Conservation (phyloP, 2,329 filamentous ascomycete species). For the Cladosporium sp. region DNA sequence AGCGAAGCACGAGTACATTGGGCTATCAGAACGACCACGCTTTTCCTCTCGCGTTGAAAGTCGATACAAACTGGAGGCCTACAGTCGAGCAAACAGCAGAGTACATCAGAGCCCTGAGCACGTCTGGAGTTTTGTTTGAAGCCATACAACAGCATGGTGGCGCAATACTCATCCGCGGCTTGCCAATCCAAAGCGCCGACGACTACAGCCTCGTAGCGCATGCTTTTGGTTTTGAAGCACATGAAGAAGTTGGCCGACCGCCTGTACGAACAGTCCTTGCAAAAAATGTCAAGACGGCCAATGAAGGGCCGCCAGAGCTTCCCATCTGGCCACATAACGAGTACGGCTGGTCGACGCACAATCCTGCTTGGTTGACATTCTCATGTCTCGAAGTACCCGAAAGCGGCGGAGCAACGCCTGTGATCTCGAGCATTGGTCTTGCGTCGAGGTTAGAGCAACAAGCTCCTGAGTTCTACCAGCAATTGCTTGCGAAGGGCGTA, state of each 20-base stretch:
- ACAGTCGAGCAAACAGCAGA: neutral
- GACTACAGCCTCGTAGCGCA: neutral
- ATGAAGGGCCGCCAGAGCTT: neutral
- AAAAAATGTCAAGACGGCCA: neutral
- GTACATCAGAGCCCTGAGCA: neutral
- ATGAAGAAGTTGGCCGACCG: slow-evolving; percentile 4
- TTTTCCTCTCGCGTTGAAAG: neutral
- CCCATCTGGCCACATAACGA: neutral
- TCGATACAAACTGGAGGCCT: neutral
- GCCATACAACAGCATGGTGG: slow-evolving; percentile 1
- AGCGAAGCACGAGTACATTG: neutral
- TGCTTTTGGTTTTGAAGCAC: neutral
- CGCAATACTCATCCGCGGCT: neutral
- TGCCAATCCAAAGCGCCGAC: neutral
- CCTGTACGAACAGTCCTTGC: neutral
- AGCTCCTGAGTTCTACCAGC: neutral
- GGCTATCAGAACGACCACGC: neutral
- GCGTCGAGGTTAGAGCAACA: neutral
- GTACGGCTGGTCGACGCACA: neutral
- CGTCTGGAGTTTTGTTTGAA: neutral
- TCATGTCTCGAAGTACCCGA: neutral
- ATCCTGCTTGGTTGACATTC: neutral
- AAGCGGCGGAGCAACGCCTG: neutral
- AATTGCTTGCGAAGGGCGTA: neutral
- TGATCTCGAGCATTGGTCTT: neutral